Evolutionary conservation across 1,284 basidiomycete species (phyloP).

Genomic region (Exobasidium rhododendri): DNA sequence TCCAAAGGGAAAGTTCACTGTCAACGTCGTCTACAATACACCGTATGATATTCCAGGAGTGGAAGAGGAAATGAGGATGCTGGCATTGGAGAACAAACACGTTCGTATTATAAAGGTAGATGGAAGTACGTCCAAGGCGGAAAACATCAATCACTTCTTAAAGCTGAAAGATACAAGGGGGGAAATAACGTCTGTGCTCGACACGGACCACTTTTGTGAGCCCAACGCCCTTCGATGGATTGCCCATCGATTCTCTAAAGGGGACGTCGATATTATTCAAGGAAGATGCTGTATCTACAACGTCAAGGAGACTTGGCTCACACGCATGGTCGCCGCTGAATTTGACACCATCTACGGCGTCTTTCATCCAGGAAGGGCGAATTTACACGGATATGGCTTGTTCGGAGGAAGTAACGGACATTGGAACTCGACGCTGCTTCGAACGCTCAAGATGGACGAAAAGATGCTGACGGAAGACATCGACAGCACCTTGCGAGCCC

Average conservation of each 20-base stretch:
- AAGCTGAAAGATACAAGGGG: constrained; percentile 30
- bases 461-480: constrained; percentile 50
- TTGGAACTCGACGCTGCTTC: constrained; percentile 44
- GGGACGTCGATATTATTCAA: constrained; percentile 48
- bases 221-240: constrained; percentile 42
- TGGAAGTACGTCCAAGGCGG: constrained; percentile 37
- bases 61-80: constrained; percentile 28
- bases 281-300: constrained; percentile 48
- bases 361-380: constrained; percentile 42
- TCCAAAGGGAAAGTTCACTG: constrained; percentile 29
- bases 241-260: constrained; percentile 33
- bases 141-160: constrained; percentile 46
- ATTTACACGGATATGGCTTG: constrained; percentile 38
- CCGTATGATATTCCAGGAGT: constrained; percentile 37
- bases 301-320: constrained; percentile 36
- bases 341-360: constrained; percentile 48
- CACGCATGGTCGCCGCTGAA: constrained; percentile 37
- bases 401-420: constrained; percentile 48
- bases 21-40: constrained; percentile 49
- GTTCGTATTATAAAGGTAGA: constrained; percentile 42
- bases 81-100: constrained; percentile 26
- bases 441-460: constrained; percentile 37
- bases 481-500: constrained; percentile 42
- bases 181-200: constrained; percentile 43
- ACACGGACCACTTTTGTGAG: constrained; percentile 44